Conservation (phyloP, 305 asterid species). For the Rubia occidens region DNA sequence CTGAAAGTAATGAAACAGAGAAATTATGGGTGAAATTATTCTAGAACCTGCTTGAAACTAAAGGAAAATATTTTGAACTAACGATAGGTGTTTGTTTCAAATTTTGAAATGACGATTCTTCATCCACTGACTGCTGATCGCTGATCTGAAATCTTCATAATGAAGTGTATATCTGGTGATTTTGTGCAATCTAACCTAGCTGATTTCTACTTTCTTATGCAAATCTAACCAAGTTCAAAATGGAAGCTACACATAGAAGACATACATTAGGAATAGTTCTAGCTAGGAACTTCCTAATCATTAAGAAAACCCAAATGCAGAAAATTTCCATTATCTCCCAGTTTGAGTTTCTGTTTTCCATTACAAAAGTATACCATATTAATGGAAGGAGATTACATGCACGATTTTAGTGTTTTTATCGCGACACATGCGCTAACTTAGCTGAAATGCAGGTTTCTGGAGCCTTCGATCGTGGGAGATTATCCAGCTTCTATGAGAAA, state of each 20-base stretch:
- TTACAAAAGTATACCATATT: not conserved
- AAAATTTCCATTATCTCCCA: not conserved
- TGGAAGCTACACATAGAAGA: not conserved
- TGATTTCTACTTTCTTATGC: no score
- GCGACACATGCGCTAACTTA: not conserved
- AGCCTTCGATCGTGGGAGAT: conserved; percentile 70
- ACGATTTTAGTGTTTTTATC: not conserved
- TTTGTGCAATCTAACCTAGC: no score
- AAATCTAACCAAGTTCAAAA: not conserved
- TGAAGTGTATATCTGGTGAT: not conserved
- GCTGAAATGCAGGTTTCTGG: conserved; percentile 56
- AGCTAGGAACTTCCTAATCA: not conserved
- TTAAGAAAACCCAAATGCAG: not conserved
- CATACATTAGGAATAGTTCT: not conserved
- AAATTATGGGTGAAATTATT: no score
- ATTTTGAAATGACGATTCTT: no score
- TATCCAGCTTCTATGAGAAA: conserved; percentile 70
- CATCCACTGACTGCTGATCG: not conserved
- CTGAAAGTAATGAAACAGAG: no score
- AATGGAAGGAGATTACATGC: not conserved
- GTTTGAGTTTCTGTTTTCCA: no score
- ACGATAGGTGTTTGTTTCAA: not conserved
- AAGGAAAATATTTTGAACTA: not conserved
- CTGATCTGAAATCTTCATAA: not conserved
- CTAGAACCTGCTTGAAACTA: not conserved